Conservation (phyloP, 805 yeast species). For the Lipomyces lipofer region DNA sequence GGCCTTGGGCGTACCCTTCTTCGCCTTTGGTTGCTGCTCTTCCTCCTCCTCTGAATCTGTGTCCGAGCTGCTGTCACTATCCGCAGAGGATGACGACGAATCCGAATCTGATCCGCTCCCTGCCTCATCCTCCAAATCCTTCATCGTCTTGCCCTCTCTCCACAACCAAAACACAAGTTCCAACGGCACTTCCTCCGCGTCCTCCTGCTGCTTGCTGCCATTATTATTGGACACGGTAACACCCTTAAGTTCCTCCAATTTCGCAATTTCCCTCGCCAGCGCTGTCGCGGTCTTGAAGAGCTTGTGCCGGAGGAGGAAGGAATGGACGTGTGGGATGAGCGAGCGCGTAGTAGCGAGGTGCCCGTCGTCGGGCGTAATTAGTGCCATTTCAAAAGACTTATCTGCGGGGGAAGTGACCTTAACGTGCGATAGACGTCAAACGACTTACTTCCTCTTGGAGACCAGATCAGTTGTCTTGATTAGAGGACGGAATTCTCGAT, state of each 20-base stretch:
- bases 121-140: slow-evolving; percentile 27
- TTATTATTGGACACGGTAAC: slow-evolving; percentile 30
- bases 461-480: no score
- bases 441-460: no score
- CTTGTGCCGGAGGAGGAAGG: slow-evolving; percentile 38
- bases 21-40: background rate
- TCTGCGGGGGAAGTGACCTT: no score
- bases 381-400: no score
- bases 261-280: slow-evolving; percentile 36
- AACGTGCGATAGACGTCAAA: no score
- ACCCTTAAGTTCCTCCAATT: slow-evolving; percentile 26
- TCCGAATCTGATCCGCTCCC: slow-evolving; percentile 10
- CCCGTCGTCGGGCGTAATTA: background rate
- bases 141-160: slow-evolving; percentile 35
- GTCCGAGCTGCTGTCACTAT: slow-evolving; percentile 9
- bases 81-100: no score
- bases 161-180: slow-evolving; percentile 38
- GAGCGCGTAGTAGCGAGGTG: slow-evolving; percentile 12
- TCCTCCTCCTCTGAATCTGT: slow-evolving; percentile 17
- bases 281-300: slow-evolving; percentile 39
- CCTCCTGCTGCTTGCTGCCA: no score
- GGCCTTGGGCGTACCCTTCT: background rate
- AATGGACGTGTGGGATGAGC: slow-evolving; percentile 37
- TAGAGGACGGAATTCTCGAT: no score
- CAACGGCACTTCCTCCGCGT: slow-evolving; percentile 30